Percentiles rank a stretch among this genome's conserved stretches.
phyloP scores from a whole-genome alignment of 192 early-diverging fungal species.

The Mortierella antarctica region DNA sequence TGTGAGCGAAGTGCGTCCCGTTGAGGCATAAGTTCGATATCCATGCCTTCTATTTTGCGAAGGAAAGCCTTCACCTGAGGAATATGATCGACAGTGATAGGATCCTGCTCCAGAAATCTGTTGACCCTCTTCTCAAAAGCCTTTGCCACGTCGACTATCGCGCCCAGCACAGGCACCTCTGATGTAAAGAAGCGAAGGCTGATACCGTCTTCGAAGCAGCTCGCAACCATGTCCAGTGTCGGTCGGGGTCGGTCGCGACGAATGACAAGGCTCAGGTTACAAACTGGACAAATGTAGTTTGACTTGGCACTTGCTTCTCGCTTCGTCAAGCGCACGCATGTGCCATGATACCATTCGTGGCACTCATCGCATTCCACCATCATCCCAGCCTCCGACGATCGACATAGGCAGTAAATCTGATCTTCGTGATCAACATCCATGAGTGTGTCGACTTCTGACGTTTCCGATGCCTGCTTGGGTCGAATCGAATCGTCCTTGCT shows the following conservation, averaged over 20 bases:
- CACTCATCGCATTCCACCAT: conserved; percentile 79
- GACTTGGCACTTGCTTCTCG: conserved; percentile 53
- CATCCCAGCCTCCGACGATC: conserved; percentile 65
- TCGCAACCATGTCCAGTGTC: conserved; percentile 39
- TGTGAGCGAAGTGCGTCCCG: conserved; percentile 53
- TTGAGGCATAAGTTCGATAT: conserved; percentile 53
- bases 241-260: conserved; percentile 54
- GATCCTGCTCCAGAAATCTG: conserved; percentile 21
- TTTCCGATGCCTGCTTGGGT: background rate
- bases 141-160: conserved; percentile 9
- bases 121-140: conserved; percentile 17
- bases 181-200: conserved; percentile 55
- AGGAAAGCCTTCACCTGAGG: conserved; percentile 46
- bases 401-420: conserved; percentile 70
- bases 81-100: conserved; percentile 39
- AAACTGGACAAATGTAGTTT: conserved; percentile 68
- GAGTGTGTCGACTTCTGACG: background rate
- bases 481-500: no score
- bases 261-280: conserved; percentile 49
- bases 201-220: conserved; percentile 50
- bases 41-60: conserved; percentile 55
- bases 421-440: conserved; percentile 22
- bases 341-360: conserved; percentile 74
- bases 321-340: conserved; percentile 62
- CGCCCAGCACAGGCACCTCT: conserved; percentile 25